Base-by-base conservation (phyloP, 1,139 yeast species). In the Meyerozyma smithsonii region DNA sequence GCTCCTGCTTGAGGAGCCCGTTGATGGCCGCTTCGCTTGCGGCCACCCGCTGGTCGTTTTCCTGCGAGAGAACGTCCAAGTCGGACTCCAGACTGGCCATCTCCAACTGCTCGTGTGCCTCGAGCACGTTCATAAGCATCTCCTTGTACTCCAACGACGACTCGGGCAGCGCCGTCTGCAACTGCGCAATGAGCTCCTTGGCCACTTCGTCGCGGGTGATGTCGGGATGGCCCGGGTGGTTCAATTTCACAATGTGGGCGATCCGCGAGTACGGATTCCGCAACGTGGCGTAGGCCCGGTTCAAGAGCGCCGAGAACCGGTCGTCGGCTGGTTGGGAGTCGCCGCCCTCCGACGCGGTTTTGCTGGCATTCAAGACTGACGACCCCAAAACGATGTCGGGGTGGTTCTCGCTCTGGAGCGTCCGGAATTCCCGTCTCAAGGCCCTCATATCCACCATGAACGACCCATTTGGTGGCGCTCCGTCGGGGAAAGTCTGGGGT, bases 31-130 rank as follows among this genome's bases (percentile, higher is more conserved):
- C 47, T 50, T 66, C 79, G 15, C 71, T 56, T 6, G 59, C 55
- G 2, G 57, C 54, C 16, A 86, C 77, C 30, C 88, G 63, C 24
- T 44, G 59, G 32, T 77, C 70, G 49, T 86, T 86, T 43, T 80
- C 87, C 8, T 47, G 55, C 34, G 71, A 67, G 41, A 88, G 59
- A 1, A 56, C 65, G 2, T 66, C 74, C 39, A 85, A 66, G 40
- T 85, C 95, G 3, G 68, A 61, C 43, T 77, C 82, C 45, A 66
- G 64, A 8, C 65, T 64, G 1, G 89, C 82, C 54, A 79, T 77
- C 47, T 84, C 88, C 42, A 86, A 66, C 28, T 77, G 72, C 55
- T 87, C 96, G 52, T 88, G 90, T 1, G 87, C 81, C 50, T 88
- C 94, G 60, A 90, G 66, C 24, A 90, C 87, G 36, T 79, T 75